phyloP scores from a whole-genome alignment of 495 filamentous ascomycete genomes.

The Annulohypoxylon bovei region DNA sequence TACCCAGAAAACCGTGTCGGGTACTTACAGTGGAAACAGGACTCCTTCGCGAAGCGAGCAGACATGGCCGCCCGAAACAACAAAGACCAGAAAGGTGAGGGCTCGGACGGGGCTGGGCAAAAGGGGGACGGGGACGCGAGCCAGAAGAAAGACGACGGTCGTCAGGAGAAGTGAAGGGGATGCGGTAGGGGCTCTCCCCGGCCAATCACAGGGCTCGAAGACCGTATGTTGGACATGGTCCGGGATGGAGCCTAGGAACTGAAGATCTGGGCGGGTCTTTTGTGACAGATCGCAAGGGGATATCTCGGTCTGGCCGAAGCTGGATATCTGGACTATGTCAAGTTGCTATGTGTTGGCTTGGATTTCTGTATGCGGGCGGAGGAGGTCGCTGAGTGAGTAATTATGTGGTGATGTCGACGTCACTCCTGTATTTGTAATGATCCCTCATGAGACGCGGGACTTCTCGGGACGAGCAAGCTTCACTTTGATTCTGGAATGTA shows the following conservation, averaged over 20 bases:
- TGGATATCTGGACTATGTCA: background rate
- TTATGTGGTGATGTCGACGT: constrained; percentile 30
- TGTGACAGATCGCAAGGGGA: constrained; percentile 28
- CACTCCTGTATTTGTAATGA: constrained; percentile 13
- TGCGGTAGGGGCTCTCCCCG: background rate
- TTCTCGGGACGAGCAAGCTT: constrained; percentile 10
- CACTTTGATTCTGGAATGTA: constrained; percentile 6
- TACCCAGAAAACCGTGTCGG: background rate
- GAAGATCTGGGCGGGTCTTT: constrained; percentile 22
- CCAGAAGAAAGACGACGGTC: constrained; percentile 25
- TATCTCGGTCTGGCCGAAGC: constrained; percentile 23
- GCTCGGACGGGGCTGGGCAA: constrained; percentile 9
- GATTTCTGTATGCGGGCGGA: background rate
- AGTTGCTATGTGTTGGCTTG: background rate
- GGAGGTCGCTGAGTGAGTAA: background rate
- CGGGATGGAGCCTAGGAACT: constrained; percentile 3
- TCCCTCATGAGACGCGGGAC: constrained; percentile 6
- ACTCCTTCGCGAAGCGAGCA: constrained; percentile 56
- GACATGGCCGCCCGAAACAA: constrained; percentile 54
- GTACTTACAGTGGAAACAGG: constrained; percentile 45
- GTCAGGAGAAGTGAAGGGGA: constrained; percentile 23
- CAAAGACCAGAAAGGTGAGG: constrained; percentile 38
- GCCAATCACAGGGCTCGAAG: constrained; percentile 1
- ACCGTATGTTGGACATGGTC: background rate
- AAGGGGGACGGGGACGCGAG: constrained; percentile 21